These are phyloP conservation scores for Lasiodiplodia gonubiensis DNA, from an alignment of 2,329 filamentous ascomycete species.

Conservation along the genomic window DNA sequence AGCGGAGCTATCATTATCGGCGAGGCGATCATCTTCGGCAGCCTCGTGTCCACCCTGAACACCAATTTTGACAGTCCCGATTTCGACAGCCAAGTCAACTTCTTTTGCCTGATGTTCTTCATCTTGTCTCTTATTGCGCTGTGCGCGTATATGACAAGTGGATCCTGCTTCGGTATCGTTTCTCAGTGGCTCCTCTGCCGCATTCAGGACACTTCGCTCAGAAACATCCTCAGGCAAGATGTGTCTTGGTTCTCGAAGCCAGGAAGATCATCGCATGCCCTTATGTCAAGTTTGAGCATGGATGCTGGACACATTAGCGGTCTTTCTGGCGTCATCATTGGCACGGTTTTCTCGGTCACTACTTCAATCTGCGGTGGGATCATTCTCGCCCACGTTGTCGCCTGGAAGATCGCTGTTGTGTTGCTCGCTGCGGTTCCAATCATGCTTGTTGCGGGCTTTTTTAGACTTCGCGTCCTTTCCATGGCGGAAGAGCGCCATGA, in stretches of 20 bases:
- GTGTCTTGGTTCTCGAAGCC: slow-evolving; percentile 57
- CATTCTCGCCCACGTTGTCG: slow-evolving; percentile 54
- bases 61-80: slow-evolving; percentile 44
- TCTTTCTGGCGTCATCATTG: slow-evolving; percentile 56
- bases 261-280: slow-evolving; percentile 50
- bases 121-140: slow-evolving; percentile 59
- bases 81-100: slow-evolving; percentile 42
- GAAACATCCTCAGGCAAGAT: slow-evolving; percentile 61
- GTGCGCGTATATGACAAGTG: slow-evolving; percentile 50
- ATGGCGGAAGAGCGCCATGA: slow-evolving; percentile 68
- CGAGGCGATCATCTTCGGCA: slow-evolving; percentile 63
- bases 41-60: slow-evolving; percentile 58
- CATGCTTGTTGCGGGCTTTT: slow-evolving; percentile 54
- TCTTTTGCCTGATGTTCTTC: slow-evolving; percentile 60
- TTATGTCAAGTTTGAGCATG: slow-evolving; percentile 55
- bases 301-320: slow-evolving; percentile 57
- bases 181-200: slow-evolving; percentile 54
- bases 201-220: slow-evolving; percentile 54
- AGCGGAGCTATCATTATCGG: slow-evolving; percentile 63
- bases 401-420: slow-evolving; percentile 59
- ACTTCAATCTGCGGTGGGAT: slow-evolving; percentile 56
- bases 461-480: slow-evolving; percentile 56
- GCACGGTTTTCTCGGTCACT: slow-evolving; percentile 56
- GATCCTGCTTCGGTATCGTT: slow-evolving; percentile 56
- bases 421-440: slow-evolving; percentile 56